Evolutionary conservation across 306 rosid species (phyloP).

Genomic region (Sesbania bispinosa): DNA sequence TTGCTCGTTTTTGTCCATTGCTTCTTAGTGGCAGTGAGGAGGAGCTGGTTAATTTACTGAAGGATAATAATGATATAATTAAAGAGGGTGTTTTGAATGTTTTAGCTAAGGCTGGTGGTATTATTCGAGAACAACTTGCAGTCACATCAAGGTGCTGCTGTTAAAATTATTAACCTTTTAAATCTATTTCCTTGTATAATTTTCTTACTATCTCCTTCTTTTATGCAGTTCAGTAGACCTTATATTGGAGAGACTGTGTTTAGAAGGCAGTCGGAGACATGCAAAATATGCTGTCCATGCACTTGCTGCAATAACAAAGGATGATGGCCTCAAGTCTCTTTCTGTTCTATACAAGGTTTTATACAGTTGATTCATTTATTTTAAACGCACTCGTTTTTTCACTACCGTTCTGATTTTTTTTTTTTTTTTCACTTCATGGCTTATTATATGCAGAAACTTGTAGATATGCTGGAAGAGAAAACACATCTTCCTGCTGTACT

Average conservation of each 20-base stretch:
- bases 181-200: slow-evolving; percentile 9
- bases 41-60: slow-evolving; percentile 71
- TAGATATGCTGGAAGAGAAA: slow-evolving; percentile 81
- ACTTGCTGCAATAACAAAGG: slow-evolving; percentile 92
- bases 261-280: slow-evolving; percentile 93
- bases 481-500: slow-evolving; percentile 86
- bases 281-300: slow-evolving; percentile 98
- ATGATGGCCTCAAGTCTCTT: slow-evolving; percentile 89
- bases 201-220: slow-evolving; percentile 31
- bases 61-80: slow-evolving; percentile 72
- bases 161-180: slow-evolving; percentile 9
- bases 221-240: slow-evolving; percentile 85
- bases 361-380: slow-evolving; percentile 32
- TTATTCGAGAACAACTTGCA: slow-evolving; percentile 78
- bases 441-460: slow-evolving; percentile 70
- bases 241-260: slow-evolving; percentile 77
- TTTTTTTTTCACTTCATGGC: too few species aligned
- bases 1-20: slow-evolving; percentile 85
- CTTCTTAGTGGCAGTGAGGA: slow-evolving; percentile 81
- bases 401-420: slow-evolving; percentile 27
- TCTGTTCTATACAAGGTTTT: slow-evolving; percentile 95
- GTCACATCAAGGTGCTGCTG: slow-evolving; percentile 66
- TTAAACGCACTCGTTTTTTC: not conserved
- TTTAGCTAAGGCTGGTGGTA: slow-evolving; percentile 95
- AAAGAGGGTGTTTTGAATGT: slow-evolving; percentile 80